Evolutionary conservation across 352 stramenopile genomes (phyloP), one percentile per base, ranked within the genome.

Genomic region (Phytophthora litchii): DNA sequence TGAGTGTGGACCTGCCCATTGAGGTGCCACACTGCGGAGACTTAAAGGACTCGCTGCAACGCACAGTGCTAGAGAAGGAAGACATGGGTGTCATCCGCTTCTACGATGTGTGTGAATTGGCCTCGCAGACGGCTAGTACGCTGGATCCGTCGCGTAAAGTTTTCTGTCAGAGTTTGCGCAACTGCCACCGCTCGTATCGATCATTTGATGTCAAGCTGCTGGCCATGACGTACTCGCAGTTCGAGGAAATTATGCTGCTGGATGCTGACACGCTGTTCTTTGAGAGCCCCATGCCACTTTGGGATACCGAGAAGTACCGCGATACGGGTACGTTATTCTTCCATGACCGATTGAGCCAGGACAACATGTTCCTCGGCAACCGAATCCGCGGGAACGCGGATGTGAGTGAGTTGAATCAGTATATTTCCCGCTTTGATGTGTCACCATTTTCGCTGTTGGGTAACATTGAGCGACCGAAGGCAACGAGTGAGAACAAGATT

Each of bases 171-270:
- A 70, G 64, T 14, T 27, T 88, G 4, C 48, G 57, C 17, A 60
- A 73, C 20, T 90, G 80, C 52, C 64, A 86, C 16, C 50, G 64
- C 2, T 52, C 56, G 1, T 88, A 79, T 41, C 67, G 76, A 4
- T 75, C 55, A 3, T 87, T 88, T 44, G 67, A 86, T 23, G 72
- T 90, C 53, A 87, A 87, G 60, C 17, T 86, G 38, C 58, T 90
- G 12, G 60, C 78, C n/a, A 40, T 92, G 37, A 48, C 83, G n/a
- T 86, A 79, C 53, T 90, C 83, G 9, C 70, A 64, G n/a, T 92
- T 92, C 31, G 63, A 80, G 20, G 74, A 92, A 57, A 43, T 92
- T 25, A 86, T 92, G 80, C 54, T 92, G 38, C 45, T 92, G 41
- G 83, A 89, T 60, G 80, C 80, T 14, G 78, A 92, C 49, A 77